These are phyloP conservation scores for Lathyrus oleraceus DNA, from an alignment of 306 rosid species.

Conservation along the genomic window DNA sequence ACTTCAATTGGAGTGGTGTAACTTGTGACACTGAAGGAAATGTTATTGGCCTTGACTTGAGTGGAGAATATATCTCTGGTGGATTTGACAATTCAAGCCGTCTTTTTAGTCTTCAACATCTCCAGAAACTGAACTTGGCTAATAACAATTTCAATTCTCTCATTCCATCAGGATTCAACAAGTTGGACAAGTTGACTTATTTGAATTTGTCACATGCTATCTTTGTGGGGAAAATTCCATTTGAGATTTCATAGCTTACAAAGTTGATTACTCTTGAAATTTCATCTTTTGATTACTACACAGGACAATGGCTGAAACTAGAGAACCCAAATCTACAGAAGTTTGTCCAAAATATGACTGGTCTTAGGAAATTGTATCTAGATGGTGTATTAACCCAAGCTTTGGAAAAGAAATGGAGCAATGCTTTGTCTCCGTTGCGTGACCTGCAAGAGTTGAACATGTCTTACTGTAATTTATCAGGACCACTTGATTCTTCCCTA, in stretches of 20 bases:
- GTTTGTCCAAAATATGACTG: constrained; percentile 29
- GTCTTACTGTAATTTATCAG: constrained; percentile 17
- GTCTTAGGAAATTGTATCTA: constrained; percentile 31
- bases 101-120: constrained; percentile 21
- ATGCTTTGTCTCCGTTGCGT: background rate
- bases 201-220: too few relatives aligned
- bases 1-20: constrained; percentile 53
- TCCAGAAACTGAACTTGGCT: constrained; percentile 9
- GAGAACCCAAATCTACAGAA: constrained; percentile 7
- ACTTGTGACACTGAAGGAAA: constrained; percentile 31
- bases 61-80: constrained; percentile 7
- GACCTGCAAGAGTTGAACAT: constrained; percentile 32
- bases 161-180: too few relatives aligned
- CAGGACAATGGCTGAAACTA: background rate
- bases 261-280: constrained; percentile 37
- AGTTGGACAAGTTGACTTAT: too few relatives aligned
- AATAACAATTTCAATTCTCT: background rate
- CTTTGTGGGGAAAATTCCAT: background rate
- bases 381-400: constrained; percentile 46
- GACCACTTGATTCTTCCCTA: constrained; percentile 40
- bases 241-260: too few relatives aligned
- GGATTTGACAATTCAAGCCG: constrained; percentile 14
- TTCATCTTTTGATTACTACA: too few relatives aligned
- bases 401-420: constrained; percentile 45
- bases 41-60: constrained; percentile 24